These are phyloP conservation scores for Eragrostis tef DNA, from an alignment of 202 grass and related monocot genomes.

Conservation along the genomic window DNA sequence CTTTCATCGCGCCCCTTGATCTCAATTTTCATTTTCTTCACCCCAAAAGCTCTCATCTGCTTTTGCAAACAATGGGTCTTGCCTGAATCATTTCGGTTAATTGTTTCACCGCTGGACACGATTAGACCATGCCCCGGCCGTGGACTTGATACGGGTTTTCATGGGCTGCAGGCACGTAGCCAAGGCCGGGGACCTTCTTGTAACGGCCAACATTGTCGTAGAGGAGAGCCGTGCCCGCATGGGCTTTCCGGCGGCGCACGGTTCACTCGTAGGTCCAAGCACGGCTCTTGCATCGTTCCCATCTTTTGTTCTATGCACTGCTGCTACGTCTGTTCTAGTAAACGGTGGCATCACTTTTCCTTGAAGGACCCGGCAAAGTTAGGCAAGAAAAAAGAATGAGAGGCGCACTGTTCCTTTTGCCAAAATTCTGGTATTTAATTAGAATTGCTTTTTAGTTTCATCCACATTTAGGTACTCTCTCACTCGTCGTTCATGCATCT, in stretches of 20 bases:
- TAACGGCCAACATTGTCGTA: background rate
- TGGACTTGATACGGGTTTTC: background rate
- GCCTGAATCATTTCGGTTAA: background rate
- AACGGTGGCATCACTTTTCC: background rate
- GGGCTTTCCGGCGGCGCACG: constrained; percentile 12
- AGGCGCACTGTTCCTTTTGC: background rate
- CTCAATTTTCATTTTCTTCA: background rate
- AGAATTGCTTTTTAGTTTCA: background rate
- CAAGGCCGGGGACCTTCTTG: background rate
- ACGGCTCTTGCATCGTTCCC: constrained; percentile 22
- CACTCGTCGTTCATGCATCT: background rate
- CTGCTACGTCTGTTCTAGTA: background rate
- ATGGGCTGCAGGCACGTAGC: background rate
- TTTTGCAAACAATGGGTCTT: background rate
- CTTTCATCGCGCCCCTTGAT: background rate
- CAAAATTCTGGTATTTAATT: background rate
- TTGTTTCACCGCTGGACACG: background rate
- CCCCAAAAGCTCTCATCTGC: background rate
- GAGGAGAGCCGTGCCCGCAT: constrained; percentile 18
- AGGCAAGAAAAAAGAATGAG: background rate
- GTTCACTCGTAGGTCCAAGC: constrained; percentile 8
- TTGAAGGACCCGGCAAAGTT: constrained; percentile 2
- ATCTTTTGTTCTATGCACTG: background rate
- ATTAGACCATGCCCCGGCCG: background rate
- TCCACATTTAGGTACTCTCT: background rate